Evolutionary conservation across 2,329 filamentous ascomycete species (phyloP), one percentile per base, ranked within the genome.

Genomic region (Colletotrichum nymphaeae): DNA sequence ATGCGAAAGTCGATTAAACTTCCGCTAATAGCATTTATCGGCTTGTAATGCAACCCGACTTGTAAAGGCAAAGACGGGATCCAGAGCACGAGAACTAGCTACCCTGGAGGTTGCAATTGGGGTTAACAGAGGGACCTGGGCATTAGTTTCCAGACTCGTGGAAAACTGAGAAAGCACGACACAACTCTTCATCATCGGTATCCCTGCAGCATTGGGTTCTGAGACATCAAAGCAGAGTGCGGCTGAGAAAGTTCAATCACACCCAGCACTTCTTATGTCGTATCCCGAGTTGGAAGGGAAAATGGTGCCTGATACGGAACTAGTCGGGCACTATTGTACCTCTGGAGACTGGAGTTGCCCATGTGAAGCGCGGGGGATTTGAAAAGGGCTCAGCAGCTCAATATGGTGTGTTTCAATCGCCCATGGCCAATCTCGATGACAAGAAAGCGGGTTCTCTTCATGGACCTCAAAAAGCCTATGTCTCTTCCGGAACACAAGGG

Each of bases 391-490:
- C 26, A 42, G 37, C 24, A 65, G 49, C 28, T 53, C 42, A 9
- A n/a, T 52, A 35, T 16, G 6, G n/a, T 32, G 63, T n/a, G 22
- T 56, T 56, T 65, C 24, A n/a, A 26, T 56, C 32, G 32, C n/a
- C 30, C 9, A 65, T 55, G 37, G 9, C 26, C 22, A 56, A 56
- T 65, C 52, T 65, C 63, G 46, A 63, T 53, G 35, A 62, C 24
- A 62, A 12, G 30, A 19, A 63, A 16, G 42, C 46, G 32, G 52
- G 30, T 46, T 57, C 22, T 42, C 19, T 16, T 32, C 24, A 32
- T 46, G 30, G 24, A 16, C 37, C 63, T 56, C 63, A 37, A 65
- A 52, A 56, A 56, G 32, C 63, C 49, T 52, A 65, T 56, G 22
- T n/a, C 63, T 22, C n/a, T 42, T 7, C 16, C 28, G 5, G 19